Evolutionary conservation across 352 stramenopile genomes (phyloP), one percentile per base, ranked within the genome.

Genomic region (Phytophthora crassamura): DNA sequence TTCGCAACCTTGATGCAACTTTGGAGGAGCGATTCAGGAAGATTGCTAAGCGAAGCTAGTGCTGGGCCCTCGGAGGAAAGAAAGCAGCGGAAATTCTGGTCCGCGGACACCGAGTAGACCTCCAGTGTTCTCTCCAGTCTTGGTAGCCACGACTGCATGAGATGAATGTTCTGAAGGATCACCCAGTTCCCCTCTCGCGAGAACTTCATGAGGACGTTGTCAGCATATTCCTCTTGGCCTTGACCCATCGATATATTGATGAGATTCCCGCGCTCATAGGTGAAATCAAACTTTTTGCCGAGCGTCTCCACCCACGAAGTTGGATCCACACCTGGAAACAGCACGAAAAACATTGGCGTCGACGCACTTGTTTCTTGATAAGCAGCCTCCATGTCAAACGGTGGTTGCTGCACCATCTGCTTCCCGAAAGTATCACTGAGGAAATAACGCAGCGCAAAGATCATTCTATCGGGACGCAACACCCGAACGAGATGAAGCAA

Each of bases 41-140:
- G 90, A 47, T 98, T 98, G 30, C 87, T 87, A 36, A 97, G 81
- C 5, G 85, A 90, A 0, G 84, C 68, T 7, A 91, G 61, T 10
- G 86, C 77, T n/a, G 95, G 93, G 0, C 86, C 85, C 57, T 98
- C 95, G 1, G 94, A 95, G 12, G 91, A 98, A 22, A 98, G 67
- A 42, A 98, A 98, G 59, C 94, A 98, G 6, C 95, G 88, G 64
- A 98, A 98, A 62, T 96, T 96, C 30, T 88, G 76, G 62, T 98
- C 95, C 4, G 89, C 90, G 1, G 90, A 82, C 6, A 89, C 80
- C 0, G 84, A 93, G 46, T 77, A 97, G 34, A 92, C 55, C 40
- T 95, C 82, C 2, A 95, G 52, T 5, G 89, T 79, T 9, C 82
- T 74, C 47, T 97, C 92, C 16, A 98, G 82, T 50, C 82, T 83